These are phyloP conservation scores for Ulota crispa DNA, from an alignment of 225 moss, liverwort and hornwort species.

Conservation along the genomic window DNA sequence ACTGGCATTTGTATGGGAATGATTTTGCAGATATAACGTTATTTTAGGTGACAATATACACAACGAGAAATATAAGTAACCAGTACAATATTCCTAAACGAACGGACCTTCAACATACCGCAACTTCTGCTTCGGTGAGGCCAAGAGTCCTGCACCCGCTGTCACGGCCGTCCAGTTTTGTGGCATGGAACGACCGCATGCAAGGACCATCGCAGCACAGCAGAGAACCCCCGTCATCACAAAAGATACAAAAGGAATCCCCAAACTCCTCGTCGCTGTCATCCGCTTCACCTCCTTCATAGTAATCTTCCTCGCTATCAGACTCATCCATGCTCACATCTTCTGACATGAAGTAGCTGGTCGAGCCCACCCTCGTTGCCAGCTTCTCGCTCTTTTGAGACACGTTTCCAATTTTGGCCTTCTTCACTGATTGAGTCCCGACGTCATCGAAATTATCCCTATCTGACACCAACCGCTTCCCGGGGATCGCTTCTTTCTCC, in stretches of 20 bases:
- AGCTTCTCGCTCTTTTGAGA: slow-evolving; percentile 7
- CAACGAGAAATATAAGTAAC: neutral
- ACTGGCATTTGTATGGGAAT: neutral
- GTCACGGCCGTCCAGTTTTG: neutral
- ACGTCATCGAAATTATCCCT: slow-evolving; percentile 27
- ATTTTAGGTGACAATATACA: neutral
- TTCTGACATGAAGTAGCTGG: neutral
- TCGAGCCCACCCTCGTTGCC: neutral
- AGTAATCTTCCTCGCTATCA: slow-evolving; percentile 25
- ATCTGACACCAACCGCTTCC: slow-evolving; percentile 39
- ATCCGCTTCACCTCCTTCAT: slow-evolving; percentile 21
- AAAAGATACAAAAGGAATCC: slow-evolving; percentile 46
- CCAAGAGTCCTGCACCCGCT: slow-evolving; percentile 31
- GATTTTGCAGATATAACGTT: neutral
- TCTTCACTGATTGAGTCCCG: slow-evolving; percentile 21
- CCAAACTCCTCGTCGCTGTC: slow-evolving; percentile 41
- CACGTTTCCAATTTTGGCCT: neutral
- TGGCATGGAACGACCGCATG: slow-evolving; percentile 65
- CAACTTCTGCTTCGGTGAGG: slow-evolving; percentile 23
- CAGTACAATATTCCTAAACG: slow-evolving; percentile 14
- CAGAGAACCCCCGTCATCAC: slow-evolving; percentile 57
- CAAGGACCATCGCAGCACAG: slow-evolving; percentile 71
- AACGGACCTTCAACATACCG: slow-evolving; percentile 47
- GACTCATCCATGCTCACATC: slow-evolving; percentile 32
- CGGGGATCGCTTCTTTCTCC: slow-evolving; percentile 1